Evolutionary conservation across 2,329 filamentous ascomycete species (phyloP).

Genomic region (Metarhizium album): DNA sequence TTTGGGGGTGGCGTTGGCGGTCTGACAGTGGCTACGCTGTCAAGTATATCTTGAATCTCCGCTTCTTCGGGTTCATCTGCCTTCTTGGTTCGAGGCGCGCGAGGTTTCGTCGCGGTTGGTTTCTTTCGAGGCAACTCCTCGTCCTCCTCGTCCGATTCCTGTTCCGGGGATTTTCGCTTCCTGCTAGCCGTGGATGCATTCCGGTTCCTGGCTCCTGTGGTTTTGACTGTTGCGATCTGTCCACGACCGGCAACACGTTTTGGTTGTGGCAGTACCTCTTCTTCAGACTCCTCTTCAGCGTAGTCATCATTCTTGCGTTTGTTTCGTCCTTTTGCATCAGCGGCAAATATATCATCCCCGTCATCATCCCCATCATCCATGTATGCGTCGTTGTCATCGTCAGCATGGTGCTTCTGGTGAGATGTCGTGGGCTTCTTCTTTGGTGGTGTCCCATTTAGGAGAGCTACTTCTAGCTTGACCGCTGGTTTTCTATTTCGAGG

Average conservation of each 20-base stretch:
- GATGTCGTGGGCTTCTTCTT: conserved; percentile 33
- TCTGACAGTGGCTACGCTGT: conserved; percentile 73
- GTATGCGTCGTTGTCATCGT: conserved; percentile 44
- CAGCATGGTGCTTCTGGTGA: conserved; percentile 26
- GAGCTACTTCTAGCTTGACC: conserved; percentile 17
- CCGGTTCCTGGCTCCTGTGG: conserved; percentile 17
- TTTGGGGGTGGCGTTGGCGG: conserved; percentile 74
- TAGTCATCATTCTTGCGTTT: conserved; percentile 67
- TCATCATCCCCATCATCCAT: conserved; percentile 60
- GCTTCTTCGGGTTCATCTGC: conserved; percentile 55
- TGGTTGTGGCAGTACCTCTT: conserved; percentile 51
- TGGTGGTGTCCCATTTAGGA: conserved; percentile 20
- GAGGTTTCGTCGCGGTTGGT: conserved; percentile 45
- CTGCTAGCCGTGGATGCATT: conserved; percentile 26
- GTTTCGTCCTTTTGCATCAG: conserved; percentile 53
- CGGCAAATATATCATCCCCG: conserved; percentile 74
- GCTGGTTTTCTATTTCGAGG: conserved; percentile 35
- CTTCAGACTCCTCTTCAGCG: conserved; percentile 62
- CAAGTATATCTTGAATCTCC: conserved; percentile 69
- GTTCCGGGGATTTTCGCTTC: conserved; percentile 48
- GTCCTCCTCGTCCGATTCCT: conserved; percentile 46
- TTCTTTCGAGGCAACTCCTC: conserved; percentile 48
- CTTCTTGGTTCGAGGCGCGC: conserved; percentile 53
- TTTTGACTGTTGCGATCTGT: conserved; percentile 12
- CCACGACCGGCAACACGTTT: conserved; percentile 43